Evolutionary conservation across 1,139 yeast genomes (phyloP).

Genomic region (Blastobotrys elegans): DNA sequence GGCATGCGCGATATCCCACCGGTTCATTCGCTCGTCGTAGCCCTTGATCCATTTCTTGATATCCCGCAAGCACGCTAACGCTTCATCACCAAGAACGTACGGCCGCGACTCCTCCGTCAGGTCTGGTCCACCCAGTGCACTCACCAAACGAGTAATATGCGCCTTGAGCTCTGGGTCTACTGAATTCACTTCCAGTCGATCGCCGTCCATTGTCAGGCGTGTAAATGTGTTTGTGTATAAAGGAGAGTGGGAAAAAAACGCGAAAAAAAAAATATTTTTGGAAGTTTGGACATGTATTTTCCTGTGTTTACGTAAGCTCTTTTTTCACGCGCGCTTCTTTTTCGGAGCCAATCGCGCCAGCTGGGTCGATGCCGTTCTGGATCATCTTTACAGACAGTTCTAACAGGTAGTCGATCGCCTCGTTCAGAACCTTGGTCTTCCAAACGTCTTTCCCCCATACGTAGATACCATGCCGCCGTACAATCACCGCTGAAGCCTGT

Average conservation of each 20-base stretch:
- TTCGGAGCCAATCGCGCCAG: slow-evolving; percentile 27
- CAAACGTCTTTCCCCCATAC: slow-evolving; percentile 94
- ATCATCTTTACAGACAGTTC: slow-evolving; percentile 80
- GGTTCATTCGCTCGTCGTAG: slow-evolving; percentile 67
- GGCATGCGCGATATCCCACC: slow-evolving; percentile 81
- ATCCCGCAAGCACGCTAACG: slow-evolving; percentile 82
- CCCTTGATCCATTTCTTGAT: slow-evolving; percentile 80
- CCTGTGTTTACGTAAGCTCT: too few relatives aligned
- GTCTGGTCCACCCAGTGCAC: slow-evolving; percentile 82
- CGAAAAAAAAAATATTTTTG: too few relatives aligned
- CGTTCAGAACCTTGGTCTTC: slow-evolving; percentile 91
- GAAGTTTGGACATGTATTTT: too few relatives aligned
- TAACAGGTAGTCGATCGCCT: slow-evolving; percentile 84
- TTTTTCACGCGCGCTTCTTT: background rate
- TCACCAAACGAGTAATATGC: slow-evolving; percentile 64
- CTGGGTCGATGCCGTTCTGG: slow-evolving; percentile 31
- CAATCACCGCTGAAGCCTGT: slow-evolving; percentile 76
- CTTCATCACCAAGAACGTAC: slow-evolving; percentile 85
- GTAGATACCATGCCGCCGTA: slow-evolving; percentile 88
- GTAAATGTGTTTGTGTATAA: background rate
- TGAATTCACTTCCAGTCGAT: slow-evolving; percentile 1
- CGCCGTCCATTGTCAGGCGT: background rate
- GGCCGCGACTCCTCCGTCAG: slow-evolving; percentile 48
- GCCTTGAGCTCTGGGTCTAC: slow-evolving; percentile 46
- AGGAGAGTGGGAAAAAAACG: background rate